Evolutionary conservation across 2,329 filamentous ascomycete species (phyloP), one percentile per base, ranked within the genome.

Genomic region (Capronia coronata): DNA sequence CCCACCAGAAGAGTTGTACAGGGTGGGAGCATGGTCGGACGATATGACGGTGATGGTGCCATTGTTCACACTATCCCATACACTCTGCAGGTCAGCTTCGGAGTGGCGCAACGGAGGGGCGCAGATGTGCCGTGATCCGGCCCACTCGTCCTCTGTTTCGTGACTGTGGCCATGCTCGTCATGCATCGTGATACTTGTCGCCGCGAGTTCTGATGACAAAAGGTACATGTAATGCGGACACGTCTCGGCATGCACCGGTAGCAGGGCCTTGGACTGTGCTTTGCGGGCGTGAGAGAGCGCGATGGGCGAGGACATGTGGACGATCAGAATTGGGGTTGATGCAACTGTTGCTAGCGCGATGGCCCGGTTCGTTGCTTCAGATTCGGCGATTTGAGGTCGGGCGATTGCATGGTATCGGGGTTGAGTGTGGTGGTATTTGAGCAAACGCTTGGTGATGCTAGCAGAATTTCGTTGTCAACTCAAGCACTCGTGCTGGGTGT

Each of bases 211-310:
- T 4, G 70, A 65, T 13, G 71, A 69, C 1, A 73, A 72, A 10
- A 80, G 65, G 52, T 76, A 75, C 16, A 80, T 67, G 54, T 80
- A 80, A 46, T 80, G 77, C 2, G 77, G 77, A 59, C 77, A 80
- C 1, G 77, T 80, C 62, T 79, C 76, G 0, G 74, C 77, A 54
- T 76, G 73, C 16, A 80, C 68, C 0, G 77, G 76, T 11, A 78
- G 65, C 0, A 74, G 69, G 13, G 39, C 19, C 8, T 68, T 62
- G 7, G 70, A 71, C 58, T 80, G 75, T 0, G 77, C 76, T 19
- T 68, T 63, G 25, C 74, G 68, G 41, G 79, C 73, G 54, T 75
- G 71, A 2, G 65, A 61, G 5, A 74, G 70, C 2, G 75, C 75
- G 2, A 67, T 64, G 3, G 71, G 65, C 3, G 71, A 73, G 5